Evolutionary conservation across 148 eudicot species (phyloP).

Genomic region (Camellia granthamiana): DNA sequence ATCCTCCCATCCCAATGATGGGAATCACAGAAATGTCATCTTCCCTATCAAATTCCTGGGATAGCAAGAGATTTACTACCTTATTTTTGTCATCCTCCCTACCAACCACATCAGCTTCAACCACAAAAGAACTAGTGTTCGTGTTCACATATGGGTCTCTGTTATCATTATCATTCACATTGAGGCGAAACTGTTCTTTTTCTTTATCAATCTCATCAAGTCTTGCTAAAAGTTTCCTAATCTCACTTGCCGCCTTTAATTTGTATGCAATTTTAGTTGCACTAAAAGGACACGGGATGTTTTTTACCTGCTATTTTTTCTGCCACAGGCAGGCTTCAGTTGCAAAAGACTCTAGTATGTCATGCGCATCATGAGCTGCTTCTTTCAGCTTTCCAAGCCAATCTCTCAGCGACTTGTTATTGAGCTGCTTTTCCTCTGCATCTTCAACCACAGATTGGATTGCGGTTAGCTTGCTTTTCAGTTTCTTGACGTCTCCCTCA

Average conservation of each 20-base stretch:
- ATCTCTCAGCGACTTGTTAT: conserved; percentile 5
- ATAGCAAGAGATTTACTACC: conserved; percentile 13
- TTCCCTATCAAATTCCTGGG: not conserved
- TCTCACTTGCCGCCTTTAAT: conserved; percentile 9
- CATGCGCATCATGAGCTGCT: conserved; percentile 30
- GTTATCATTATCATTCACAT: not conserved
- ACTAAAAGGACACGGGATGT: conserved; percentile 1
- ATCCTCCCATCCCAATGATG: conserved; percentile 36
- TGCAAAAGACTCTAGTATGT: conserved; percentile 26
- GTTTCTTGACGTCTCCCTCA: conserved; percentile 16
- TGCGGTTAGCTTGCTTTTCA: conserved; percentile 12
- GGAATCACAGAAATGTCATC: conserved; percentile 19
- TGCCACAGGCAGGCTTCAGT: conserved; percentile 23
- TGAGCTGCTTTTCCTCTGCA: conserved; percentile 20
- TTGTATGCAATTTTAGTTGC: conserved; percentile 1
- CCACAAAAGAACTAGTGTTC: not conserved
- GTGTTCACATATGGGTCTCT: not conserved
- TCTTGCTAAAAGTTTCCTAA: conserved; percentile 13
- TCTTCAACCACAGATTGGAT: conserved; percentile 20
- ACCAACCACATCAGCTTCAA: conserved; percentile 18
- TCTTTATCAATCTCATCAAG: conserved; percentile 18
- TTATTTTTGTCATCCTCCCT: conserved; percentile 27
- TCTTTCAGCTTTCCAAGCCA: conserved; percentile 33
- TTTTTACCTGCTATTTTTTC: not conserved
- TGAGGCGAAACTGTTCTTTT: conserved; percentile 17